A percentile compares a stretch with the other conserved stretches of the same genome.
Conservation (phyloP, 1,139 yeast species). For the Casaregolazyma lundiana region DNA sequence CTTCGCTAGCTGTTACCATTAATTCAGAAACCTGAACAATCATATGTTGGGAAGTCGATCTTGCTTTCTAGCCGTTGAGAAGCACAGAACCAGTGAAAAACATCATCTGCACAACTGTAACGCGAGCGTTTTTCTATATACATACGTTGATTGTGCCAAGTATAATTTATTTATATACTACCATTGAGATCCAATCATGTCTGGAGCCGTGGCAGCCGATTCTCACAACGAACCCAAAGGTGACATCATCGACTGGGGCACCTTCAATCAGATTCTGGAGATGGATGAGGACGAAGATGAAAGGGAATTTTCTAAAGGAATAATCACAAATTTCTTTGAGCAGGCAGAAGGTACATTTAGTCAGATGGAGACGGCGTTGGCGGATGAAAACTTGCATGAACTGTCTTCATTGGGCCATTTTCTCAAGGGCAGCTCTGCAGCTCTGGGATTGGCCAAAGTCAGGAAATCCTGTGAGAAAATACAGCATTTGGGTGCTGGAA, state of each 20-base stretch:
- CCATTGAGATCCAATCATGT: slow-evolving; percentile 2
- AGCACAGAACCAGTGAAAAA: too few relatives aligned
- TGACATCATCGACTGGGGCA: slow-evolving; percentile 73
- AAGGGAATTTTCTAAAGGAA: slow-evolving; percentile 67
- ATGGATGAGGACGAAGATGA: slow-evolving; percentile 94
- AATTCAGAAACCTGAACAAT: too few relatives aligned
- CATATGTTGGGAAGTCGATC: too few relatives aligned
- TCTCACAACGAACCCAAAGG: not conserved
- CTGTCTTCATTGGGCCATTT: slow-evolving; percentile 84
- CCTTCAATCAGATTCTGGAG: slow-evolving; percentile 78
- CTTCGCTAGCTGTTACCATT: too few relatives aligned
- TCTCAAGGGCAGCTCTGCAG: slow-evolving; percentile 93
- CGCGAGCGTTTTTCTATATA: too few relatives aligned
- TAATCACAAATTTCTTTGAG: slow-evolving; percentile 78
- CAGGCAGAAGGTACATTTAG: slow-evolving; percentile 80
- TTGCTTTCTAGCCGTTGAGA: too few relatives aligned
- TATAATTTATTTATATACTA: not conserved
- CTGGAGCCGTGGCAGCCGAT: slow-evolving; percentile 3
- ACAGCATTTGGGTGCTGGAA: slow-evolving; percentile 75
- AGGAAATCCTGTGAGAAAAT: slow-evolving; percentile 88
- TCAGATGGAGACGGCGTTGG: slow-evolving; percentile 60
- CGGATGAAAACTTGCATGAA: slow-evolving; percentile 46
- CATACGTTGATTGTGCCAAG: not conserved
- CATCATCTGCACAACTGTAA: too few relatives aligned
- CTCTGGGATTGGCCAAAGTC: slow-evolving; percentile 77